Evolutionary conservation across 1,139 yeast genomes (phyloP), one percentile per base, ranked within the genome.

Genomic region (Suhomyces bokatorum): DNA sequence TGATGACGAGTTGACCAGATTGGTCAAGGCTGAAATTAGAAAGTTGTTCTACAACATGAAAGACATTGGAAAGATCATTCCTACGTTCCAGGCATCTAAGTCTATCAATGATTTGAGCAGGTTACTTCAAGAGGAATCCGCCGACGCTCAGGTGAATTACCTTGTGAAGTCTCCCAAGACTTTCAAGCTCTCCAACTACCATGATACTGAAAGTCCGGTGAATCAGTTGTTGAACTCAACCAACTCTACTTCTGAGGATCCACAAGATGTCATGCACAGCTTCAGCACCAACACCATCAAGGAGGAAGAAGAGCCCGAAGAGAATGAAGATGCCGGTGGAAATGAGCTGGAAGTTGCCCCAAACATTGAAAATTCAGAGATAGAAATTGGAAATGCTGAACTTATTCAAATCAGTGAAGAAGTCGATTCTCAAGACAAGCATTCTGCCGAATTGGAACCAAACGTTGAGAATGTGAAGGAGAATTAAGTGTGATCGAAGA

Each of bases 81-180:
- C 76, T 15, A 68, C 75, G 5, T 70, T 66, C 45, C 64, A 64
- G 51, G 49, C 71, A 4, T 63, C 67, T 26, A 64, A 63, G 45
- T 65, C 74, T 3, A 64, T 70, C 43, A 56, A 60, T 28, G 62
- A 67, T 50, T 55, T 69, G 45, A 59, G 32, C 14, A 17, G 17
- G n/a, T 28, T 43, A n/a, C 33, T 40, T 10, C 34, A 26, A 42
- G 50, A 41, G 40, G 41, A 52, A 46, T 44, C 42, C 10, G 46
- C 36, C 9, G 53, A 45, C 12, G 29, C 35, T 7, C 43, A 41
- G 10, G 32, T 38, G 3, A 62, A 59, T 39, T 59, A 66, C 5
- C 57, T 71, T 43, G 77, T 72, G 3, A 73, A 73, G 49, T 69
- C 75, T 2, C 78, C 78, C 17, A 73, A 73, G 54, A 71, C 74